Evolutionary conservation across 176 grass and related monocot species (phyloP).

Genomic region (Oryza meridionalis): DNA sequence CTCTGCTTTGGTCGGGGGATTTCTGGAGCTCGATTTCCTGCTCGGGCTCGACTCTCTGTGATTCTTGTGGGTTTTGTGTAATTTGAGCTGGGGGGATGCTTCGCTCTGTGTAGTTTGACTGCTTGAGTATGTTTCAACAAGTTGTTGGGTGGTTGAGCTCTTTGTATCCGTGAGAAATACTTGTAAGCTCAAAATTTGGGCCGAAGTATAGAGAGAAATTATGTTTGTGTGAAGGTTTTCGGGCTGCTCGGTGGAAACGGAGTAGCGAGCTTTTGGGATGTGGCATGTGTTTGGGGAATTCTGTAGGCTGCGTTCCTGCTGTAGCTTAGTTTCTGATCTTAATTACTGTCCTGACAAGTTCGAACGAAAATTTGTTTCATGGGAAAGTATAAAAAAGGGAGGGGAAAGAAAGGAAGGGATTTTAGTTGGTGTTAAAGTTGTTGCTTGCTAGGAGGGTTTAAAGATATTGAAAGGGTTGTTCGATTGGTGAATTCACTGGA

Average conservation of each 20-base stretch:
- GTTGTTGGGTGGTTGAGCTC: not conserved
- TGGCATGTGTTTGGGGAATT: conserved; percentile 16
- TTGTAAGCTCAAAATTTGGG: not conserved
- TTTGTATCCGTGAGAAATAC: not conserved
- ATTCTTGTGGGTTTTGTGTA: not conserved
- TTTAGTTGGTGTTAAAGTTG: conserved; percentile 16
- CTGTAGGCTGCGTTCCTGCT: conserved; percentile 3
- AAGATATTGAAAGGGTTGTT: conserved; percentile 21
- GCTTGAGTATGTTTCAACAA: conserved; percentile 13
- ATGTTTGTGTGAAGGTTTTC: conserved; percentile 8
- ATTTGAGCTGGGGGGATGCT: not conserved
- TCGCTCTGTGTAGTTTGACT: not conserved
- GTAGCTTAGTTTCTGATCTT: conserved; percentile 5
- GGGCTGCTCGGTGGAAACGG: not conserved
- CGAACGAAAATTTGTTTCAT: conserved; percentile 8
- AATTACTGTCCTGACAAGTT: conserved; percentile 5
- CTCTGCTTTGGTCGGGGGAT: conserved; percentile 25
- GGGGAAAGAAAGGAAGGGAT: not conserved
- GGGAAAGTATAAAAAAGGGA: not conserved
- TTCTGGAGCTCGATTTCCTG: conserved; percentile 11
- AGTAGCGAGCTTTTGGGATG: conserved; percentile 27
- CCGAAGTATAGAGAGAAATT: not conserved
- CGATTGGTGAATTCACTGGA: conserved; percentile 19
- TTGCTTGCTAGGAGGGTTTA: conserved; percentile 12
- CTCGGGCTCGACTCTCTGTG: not conserved